A percentile compares a stretch with the other conserved stretches of the same genome.
phyloP scores from a whole-genome alignment of 768 basidiomycete genomes.

The Leccinum ochraceum region DNA sequence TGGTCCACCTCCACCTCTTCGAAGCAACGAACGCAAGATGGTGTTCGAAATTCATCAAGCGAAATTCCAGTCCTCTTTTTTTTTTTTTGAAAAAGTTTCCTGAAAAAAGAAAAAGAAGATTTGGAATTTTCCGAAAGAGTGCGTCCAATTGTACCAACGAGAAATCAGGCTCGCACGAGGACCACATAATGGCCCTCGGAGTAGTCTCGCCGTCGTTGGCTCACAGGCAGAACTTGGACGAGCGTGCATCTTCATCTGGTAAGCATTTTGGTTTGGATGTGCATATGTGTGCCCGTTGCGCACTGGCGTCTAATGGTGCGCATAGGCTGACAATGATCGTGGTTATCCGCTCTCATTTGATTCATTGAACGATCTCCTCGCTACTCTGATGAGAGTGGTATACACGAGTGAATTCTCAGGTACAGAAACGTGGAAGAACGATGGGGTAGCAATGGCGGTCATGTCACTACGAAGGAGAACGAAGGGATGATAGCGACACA shows the following conservation, averaged over 20 bases:
- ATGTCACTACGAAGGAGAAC: neutral
- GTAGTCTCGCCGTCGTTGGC: neutral
- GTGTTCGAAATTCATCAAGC: neutral
- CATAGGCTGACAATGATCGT: neutral
- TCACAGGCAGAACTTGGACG: neutral
- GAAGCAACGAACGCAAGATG: no score
- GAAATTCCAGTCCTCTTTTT: neutral
- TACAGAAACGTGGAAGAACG: neutral
- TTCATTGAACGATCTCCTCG: no score
- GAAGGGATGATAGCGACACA: no score
- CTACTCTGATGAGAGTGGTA: no score
- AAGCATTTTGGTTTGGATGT: neutral
- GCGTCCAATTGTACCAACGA: neutral
- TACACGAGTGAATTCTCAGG: neutral
- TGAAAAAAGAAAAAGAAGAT: neutral
- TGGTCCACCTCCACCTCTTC: neutral
- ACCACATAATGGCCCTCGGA: neutral
- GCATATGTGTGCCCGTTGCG: neutral
- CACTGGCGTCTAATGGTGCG: neutral
- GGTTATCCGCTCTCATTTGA: no score
- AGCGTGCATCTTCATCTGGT: neutral
- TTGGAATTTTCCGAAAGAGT: neutral
- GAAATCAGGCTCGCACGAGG: neutral
- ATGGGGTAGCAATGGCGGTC: neutral
- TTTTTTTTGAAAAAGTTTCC: neutral